Evolutionary conservation across 345 rosid genomes (phyloP).

Genomic region (Linum tenue): DNA sequence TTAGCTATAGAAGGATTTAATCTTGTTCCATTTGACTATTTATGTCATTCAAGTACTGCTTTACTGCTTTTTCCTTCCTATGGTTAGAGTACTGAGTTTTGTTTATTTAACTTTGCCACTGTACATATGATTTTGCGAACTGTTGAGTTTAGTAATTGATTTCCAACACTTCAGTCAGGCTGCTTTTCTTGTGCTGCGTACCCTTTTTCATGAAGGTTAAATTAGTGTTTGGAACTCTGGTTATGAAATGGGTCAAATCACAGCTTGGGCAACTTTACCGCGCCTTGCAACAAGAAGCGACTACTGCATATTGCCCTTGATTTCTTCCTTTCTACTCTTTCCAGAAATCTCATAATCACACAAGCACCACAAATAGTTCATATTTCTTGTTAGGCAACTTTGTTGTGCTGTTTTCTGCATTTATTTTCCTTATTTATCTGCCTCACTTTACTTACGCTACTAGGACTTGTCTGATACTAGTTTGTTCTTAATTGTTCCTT

Average conservation of each 20-base stretch:
- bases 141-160: no score
- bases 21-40: no score
- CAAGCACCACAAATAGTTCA: neutral
- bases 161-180: neutral
- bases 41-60: no score
- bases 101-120: neutral
- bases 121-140: no score
- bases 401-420: neutral
- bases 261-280: constrained; percentile 88
- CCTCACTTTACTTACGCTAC: neutral
- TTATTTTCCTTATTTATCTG: neutral
- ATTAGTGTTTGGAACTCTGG: constrained; percentile 81
- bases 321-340: constrained; percentile 1
- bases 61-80: neutral
- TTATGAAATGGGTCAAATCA: constrained; percentile 88
- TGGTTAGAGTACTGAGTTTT: neutral
- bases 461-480: neutral
- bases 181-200: neutral
- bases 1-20: neutral
- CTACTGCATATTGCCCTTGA: neutral
- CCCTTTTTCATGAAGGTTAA: constrained; percentile 46
- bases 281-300: constrained; percentile 87
- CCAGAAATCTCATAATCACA: neutral
- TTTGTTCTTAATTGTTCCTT: no score
- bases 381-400: constrained; percentile 2